These are phyloP conservation scores for Uncinocarpus reesii DNA, from an alignment of 2,329 filamentous ascomycete species.

Conservation along the genomic window DNA sequence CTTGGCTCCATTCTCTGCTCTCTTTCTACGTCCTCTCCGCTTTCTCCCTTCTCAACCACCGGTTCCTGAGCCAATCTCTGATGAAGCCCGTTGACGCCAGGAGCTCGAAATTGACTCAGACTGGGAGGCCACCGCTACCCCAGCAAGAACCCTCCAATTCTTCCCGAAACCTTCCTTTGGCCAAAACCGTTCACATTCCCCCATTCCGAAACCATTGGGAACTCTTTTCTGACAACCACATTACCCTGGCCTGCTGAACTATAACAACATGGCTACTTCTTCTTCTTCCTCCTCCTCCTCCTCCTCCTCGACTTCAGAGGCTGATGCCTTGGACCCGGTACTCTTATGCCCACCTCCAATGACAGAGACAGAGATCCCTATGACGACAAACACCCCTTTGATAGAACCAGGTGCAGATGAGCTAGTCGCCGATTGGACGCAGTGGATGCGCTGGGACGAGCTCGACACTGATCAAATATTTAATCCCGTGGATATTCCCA, in stretches of 20 bases:
- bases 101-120: constrained; percentile 3
- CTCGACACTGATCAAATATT: constrained; percentile 25
- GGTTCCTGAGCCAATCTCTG: not conserved
- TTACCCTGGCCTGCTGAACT: not conserved
- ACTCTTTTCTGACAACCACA: not conserved
- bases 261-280: constrained; percentile 9
- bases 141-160: constrained; percentile 3
- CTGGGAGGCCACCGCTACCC: constrained; percentile 5
- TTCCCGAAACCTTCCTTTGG: constrained; percentile 12
- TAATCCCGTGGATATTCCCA: constrained; percentile 21
- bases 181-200: not conserved
- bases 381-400: constrained; percentile 14
- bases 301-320: constrained; percentile 5
- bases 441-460: constrained; percentile 40
- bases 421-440: constrained; percentile 34
- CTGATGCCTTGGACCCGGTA: constrained; percentile 6
- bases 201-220: constrained; percentile 6
- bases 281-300: not conserved
- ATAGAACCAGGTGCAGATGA: constrained; percentile 22
- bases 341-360: constrained; percentile 8
- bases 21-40: not conserved
- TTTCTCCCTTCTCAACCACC: not conserved
- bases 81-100: constrained; percentile 2
- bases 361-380: constrained; percentile 8
- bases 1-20: constrained; percentile 6